Evolutionary conservation across 2,329 filamentous ascomycete genomes (phyloP).

Genomic region (Helotiales sp.): DNA sequence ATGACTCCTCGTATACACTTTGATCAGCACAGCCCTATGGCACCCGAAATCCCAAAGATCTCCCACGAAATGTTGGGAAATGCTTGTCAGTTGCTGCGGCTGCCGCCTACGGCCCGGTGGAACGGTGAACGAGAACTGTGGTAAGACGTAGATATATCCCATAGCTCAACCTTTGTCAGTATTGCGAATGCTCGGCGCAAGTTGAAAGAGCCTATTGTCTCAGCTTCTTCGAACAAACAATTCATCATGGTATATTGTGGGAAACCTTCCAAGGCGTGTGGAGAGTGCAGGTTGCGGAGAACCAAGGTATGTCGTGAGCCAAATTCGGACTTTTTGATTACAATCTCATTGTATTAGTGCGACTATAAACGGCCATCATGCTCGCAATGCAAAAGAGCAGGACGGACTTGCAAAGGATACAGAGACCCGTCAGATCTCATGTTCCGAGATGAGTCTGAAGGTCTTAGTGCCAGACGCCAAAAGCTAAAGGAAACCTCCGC

Average conservation of each 20-base stretch:
- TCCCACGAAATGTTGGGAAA: not conserved
- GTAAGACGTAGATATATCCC: not conserved
- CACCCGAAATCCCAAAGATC: not conserved
- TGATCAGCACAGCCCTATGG: not conserved
- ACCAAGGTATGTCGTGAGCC: conserved; percentile 35
- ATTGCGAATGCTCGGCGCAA: not conserved
- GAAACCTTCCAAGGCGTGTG: conserved; percentile 19
- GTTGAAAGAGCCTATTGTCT: not conserved
- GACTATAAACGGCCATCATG: conserved; percentile 53
- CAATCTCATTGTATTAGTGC: conserved; percentile 42
- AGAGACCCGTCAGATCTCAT: conserved; percentile 56
- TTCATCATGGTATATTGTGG: conserved; percentile 21
- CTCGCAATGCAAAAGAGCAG: conserved; percentile 54
- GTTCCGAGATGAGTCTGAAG: conserved; percentile 54
- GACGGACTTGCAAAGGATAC: conserved; percentile 54
- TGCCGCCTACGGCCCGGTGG: not conserved
- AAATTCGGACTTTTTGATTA: not conserved
- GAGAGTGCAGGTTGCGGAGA: conserved; percentile 42
- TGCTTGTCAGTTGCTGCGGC: not conserved
- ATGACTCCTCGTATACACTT: not conserved
- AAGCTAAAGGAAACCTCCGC: conserved; percentile 6
- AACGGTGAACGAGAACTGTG: not conserved
- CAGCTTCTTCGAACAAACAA: not conserved
- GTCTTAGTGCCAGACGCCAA: conserved; percentile 14
- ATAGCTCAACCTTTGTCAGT: not conserved